Percentiles rank a stretch among this genome's conserved stretches.
Evolutionary conservation across 352 stramenopile species (phyloP).

Genomic region (Thalassiosira livingstoniorum): DNA sequence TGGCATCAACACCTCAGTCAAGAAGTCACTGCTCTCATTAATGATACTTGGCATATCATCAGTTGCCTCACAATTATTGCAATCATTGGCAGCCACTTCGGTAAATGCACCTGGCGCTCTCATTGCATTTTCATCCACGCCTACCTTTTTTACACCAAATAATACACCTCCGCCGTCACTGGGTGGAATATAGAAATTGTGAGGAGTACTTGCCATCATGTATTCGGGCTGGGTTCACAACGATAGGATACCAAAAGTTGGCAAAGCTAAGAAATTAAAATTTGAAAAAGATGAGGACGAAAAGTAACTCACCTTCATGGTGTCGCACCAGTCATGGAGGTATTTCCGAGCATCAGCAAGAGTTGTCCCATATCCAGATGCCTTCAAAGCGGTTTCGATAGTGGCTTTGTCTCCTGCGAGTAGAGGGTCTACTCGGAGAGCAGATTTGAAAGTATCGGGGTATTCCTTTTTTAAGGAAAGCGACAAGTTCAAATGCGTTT

Average conservation of each 20-base stretch:
- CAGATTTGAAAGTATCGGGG: conserved; percentile 88
- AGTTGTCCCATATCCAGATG: conserved; percentile 83
- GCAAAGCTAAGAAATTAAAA: background rate
- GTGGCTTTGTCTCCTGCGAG: conserved; percentile 88
- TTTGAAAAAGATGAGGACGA: background rate
- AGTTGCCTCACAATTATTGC: conserved; percentile 26
- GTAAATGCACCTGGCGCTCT: conserved; percentile 73
- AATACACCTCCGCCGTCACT: conserved; percentile 54
- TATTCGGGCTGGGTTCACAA: conserved; percentile 30
- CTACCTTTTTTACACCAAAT: conserved; percentile 40
- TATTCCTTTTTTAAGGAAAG: conserved; percentile 43
- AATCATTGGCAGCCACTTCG: conserved; percentile 25
- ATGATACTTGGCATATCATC: conserved; percentile 74
- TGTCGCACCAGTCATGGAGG: conserved; percentile 91
- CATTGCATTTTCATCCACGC: conserved; percentile 71
- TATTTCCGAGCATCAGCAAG: conserved; percentile 88
- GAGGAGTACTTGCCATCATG: conserved; percentile 88
- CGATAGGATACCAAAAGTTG: background rate
- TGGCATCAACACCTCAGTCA: conserved; percentile 90
- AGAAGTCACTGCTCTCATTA: conserved; percentile 84
- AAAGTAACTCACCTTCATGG: conserved; percentile 90
- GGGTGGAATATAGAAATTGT: conserved; percentile 87
- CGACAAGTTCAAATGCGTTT: background rate
- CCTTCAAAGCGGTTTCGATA: conserved; percentile 82
- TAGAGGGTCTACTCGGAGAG: conserved; percentile 91